Evolutionary conservation across 768 basidiomycete species (phyloP).

Genomic region (Leccinum truebloodii): DNA sequence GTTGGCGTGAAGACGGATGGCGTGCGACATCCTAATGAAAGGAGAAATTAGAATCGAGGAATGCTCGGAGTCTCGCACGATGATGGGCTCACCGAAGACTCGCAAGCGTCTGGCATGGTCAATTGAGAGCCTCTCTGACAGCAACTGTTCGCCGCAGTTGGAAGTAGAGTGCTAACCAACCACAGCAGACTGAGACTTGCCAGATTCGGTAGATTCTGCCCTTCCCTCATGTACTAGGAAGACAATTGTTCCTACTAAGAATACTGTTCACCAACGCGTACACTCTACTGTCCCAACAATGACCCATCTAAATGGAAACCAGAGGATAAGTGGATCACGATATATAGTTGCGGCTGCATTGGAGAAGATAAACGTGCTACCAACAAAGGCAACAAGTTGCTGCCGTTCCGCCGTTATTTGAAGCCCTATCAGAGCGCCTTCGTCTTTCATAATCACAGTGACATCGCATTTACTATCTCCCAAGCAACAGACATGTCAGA

Average conservation of each 20-base stretch:
- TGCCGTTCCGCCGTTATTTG: not conserved
- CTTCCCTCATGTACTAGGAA: too few species aligned
- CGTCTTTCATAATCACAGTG: too few species aligned
- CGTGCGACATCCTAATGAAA: not conserved
- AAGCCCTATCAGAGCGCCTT: not conserved
- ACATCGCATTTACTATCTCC: not conserved
- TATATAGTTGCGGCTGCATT: too few species aligned
- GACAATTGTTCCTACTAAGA: too few species aligned
- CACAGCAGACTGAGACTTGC: not conserved
- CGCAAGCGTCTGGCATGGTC: not conserved
- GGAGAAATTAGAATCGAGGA: not conserved
- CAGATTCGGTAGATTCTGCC: not conserved
- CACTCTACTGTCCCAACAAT: not conserved
- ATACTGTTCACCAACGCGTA: not conserved
- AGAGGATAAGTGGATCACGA: not conserved
- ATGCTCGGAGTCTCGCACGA: not conserved
- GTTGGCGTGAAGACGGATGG: not conserved
- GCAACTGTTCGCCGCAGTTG: not conserved
- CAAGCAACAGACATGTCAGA: slow-evolving; percentile 20
- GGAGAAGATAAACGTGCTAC: not conserved
- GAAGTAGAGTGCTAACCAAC: not conserved
- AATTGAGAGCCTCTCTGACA: not conserved
- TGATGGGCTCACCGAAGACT: not conserved
- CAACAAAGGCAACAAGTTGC: not conserved
- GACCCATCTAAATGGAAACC: not conserved